These are phyloP conservation scores for Solanum hybrid DNA, from an alignment of 305 asterid species.

Conservation along the genomic window DNA sequence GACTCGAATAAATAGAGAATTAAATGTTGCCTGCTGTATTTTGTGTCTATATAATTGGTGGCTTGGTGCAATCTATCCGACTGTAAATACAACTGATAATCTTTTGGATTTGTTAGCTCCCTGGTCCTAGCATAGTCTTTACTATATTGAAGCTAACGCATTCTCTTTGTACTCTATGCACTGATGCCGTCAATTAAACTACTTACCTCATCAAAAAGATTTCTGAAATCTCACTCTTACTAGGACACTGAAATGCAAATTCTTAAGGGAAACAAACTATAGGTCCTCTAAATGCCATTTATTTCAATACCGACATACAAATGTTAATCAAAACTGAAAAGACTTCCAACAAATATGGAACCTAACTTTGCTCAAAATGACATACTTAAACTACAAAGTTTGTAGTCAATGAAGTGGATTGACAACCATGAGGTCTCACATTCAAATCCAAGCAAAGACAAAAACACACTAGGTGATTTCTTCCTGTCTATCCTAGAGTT, in stretches of 20 bases:
- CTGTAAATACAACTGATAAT: neutral
- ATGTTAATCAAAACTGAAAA: neutral
- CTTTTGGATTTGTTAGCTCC: neutral
- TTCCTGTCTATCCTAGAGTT: neutral
- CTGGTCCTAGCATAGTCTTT: neutral
- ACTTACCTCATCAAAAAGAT: neutral
- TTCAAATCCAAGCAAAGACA: neutral
- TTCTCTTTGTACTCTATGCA: neutral
- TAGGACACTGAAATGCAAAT: neutral
- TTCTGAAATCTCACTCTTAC: neutral
- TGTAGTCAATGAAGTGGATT: neutral
- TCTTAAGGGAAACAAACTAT: neutral
- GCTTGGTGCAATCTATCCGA: neutral
- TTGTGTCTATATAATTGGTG: neutral
- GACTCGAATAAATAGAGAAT: neutral
- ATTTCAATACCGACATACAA: neutral
- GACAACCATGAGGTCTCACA: neutral
- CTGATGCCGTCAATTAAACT: neutral
- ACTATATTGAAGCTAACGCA: neutral
- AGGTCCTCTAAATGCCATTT: neutral
- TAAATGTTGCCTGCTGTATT: neutral
- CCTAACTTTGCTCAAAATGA: neutral
- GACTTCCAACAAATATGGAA: neutral
- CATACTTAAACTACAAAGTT: neutral
- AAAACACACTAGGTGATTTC: neutral